Evolutionary conservation across 768 basidiomycete genomes (phyloP), one percentile per base, ranked within the genome.

Genomic region (Fistulinella prunicolor): DNA sequence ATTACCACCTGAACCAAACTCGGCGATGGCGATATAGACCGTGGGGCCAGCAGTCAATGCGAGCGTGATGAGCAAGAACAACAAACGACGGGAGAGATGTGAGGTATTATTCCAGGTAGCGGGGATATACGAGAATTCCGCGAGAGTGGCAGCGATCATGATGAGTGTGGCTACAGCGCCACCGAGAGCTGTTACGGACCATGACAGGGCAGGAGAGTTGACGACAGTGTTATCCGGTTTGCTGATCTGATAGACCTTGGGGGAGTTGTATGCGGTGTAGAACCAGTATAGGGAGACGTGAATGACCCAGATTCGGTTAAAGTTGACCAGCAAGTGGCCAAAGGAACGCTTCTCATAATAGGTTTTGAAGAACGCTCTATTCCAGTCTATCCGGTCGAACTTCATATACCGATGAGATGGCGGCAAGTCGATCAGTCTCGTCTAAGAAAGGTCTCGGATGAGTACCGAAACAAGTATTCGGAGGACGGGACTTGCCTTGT

Each of bases 281-380:
- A 85, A 97, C 81, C 87, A 98, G 76, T 86, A 98, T 64, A 97
- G 70, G 26, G 94, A 82, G 49, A 99, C 75, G 71, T 98, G 96
- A 54, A 95, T 87, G 68, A 98, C 93, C 94, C 96, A 99, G 58
- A 99, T 91, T 39, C 95, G 90, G 73, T 98, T 98, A 76, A 99
- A 99, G 77, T 99, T 97, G 79, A 99, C 94, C 49, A 98, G 80
- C 2, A 98, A 78, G 68, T 99, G 96, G 34, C 93, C 89, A 68
- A 95, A 92, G 0, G 94, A 94, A 24, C 96, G 92, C 63, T 94
- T 93, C 69, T 99, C 96, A 55, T 86, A 93, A 70, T 98, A 99
- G 0, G 95, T 98, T 75, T 99, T 98, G 89, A 94, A 96, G 71
- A 98, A 98, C 4, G 85, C 94, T 22, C 85, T 78, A 61, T 87